Evolutionary conservation across 78 protist genomes (phyloP).

Genomic region (Anaeramoeba flamelloides): DNA sequence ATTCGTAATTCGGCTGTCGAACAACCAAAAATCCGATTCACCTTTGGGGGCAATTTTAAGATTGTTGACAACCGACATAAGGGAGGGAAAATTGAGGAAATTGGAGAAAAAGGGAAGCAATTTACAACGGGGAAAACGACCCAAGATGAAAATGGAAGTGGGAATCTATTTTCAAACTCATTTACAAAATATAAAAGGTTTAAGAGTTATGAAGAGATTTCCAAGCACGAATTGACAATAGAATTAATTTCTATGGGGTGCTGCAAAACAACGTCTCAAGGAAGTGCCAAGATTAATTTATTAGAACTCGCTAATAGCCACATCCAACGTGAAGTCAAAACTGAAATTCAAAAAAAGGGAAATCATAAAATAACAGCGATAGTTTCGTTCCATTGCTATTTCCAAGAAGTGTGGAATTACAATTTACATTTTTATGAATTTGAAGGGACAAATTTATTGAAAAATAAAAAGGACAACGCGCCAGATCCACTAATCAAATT

Average conservation of each 20-base stretch:
- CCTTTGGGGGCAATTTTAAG: slow-evolving; percentile 3
- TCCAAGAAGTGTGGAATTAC: slow-evolving; percentile 6
- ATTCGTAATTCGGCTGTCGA: too few species aligned
- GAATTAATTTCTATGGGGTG: too few species aligned
- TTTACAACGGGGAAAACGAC: neutral
- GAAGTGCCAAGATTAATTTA: neutral
- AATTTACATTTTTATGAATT: slow-evolving; percentile 10
- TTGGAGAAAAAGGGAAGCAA: neutral
- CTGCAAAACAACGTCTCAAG: too few species aligned
- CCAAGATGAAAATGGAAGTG: too few species aligned
- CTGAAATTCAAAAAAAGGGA: neutral
- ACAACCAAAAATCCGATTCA: neutral
- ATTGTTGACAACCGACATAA: slow-evolving; percentile 2
- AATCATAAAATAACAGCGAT: neutral
- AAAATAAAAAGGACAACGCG: neutral
- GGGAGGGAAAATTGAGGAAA: neutral
- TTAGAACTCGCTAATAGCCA: neutral
- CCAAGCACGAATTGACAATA: neutral
- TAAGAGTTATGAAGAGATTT: neutral
- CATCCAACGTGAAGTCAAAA: neutral
- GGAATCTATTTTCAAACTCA: neutral
- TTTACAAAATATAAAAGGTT: slow-evolving; percentile 6
- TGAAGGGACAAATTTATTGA: neutral
- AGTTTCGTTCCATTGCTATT: neutral
- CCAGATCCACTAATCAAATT: slow-evolving; percentile 5